These are phyloP conservation scores for Boechera retrofracta DNA, from an alignment of 345 rosid genomes.

Conservation along the genomic window DNA sequence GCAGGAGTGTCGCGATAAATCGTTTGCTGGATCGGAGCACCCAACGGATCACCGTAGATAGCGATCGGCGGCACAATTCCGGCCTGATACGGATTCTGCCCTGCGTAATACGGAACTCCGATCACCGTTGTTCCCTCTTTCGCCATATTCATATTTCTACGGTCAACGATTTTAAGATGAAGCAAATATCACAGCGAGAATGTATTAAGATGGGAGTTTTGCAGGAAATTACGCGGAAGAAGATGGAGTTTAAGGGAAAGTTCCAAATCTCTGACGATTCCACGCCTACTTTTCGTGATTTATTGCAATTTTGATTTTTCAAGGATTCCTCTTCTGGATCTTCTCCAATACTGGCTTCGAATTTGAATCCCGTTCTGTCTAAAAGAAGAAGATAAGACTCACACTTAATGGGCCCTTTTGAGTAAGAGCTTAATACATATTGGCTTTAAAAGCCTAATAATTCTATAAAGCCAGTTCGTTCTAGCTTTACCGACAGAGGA, in stretches of 20 bases:
- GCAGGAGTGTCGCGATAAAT: conserved; percentile 91
- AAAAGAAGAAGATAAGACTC: conserved; percentile 5
- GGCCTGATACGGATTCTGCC: conserved; percentile 70
- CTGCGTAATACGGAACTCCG: conserved; percentile 76
- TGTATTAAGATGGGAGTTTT: neutral
- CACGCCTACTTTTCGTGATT: neutral
- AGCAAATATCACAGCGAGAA: neutral
- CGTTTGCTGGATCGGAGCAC: conserved; percentile 84
- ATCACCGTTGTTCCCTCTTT: conserved; percentile 60
- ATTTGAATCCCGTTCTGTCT: neutral
- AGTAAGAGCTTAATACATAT: neutral
- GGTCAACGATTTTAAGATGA: conserved; percentile 21
- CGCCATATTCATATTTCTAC: conserved; percentile 45
- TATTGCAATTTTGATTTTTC: neutral
- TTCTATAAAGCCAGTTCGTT: neutral
- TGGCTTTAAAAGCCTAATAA: conserved; percentile 18
- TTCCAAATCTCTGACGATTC: conserved; percentile 19
- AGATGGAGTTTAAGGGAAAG: neutral
- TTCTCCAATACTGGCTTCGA: neutral
- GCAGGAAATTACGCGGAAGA: conserved; percentile 29
- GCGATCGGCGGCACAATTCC: conserved; percentile 80
- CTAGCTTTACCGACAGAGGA: too few species aligned
- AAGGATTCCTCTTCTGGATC: conserved; percentile 9
- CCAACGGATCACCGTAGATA: conserved; percentile 72
- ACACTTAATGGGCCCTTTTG: conserved; percentile 11